Conservation (phyloP, 352 stramenopile species). For the Phytophthora pinifolia region DNA sequence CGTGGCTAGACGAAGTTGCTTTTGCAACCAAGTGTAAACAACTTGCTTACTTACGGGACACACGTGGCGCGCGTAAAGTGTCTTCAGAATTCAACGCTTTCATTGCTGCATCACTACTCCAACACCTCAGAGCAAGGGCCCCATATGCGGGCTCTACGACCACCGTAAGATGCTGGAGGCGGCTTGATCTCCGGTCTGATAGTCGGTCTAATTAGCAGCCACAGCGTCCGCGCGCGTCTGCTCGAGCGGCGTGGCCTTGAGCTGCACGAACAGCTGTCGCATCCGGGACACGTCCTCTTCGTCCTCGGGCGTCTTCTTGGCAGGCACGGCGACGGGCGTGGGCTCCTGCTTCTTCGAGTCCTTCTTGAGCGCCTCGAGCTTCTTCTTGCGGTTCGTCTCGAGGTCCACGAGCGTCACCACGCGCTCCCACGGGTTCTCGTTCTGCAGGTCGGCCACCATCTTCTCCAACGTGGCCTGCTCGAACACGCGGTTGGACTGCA, state of each 20-base stretch:
- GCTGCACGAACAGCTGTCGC: conserved; percentile 92
- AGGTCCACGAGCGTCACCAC: conserved; percentile 94
- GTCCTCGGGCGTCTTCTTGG: conserved; percentile 66
- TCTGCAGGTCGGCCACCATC: conserved; percentile 93
- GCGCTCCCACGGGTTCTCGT: conserved; percentile 94
- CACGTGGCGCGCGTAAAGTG: no score
- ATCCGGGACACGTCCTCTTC: conserved; percentile 91
- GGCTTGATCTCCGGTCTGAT: conserved; percentile 16
- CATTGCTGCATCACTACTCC: conserved; percentile 10
- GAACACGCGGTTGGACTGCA: conserved; percentile 91
- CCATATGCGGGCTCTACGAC: conserved; percentile 8
- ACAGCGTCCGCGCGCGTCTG: conserved; percentile 62
- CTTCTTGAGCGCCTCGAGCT: conserved; percentile 61
- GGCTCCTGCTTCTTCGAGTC: conserved; percentile 44
- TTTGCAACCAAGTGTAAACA: background rate
- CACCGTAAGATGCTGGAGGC: conserved; percentile 11
- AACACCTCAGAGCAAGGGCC: background rate
- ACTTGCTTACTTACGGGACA: background rate
- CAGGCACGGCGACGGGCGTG: conserved; percentile 37
- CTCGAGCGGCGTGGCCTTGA: conserved; percentile 92
- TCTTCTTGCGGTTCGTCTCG: conserved; percentile 75
- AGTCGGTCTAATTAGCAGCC: conserved; percentile 40
- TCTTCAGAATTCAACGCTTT: no score
- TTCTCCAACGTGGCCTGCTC: conserved; percentile 95
- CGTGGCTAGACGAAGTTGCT: no score